These are phyloP conservation scores for Blepharisma undulans DNA, from an alignment of 169 alveolate species.

Conservation along the genomic window DNA sequence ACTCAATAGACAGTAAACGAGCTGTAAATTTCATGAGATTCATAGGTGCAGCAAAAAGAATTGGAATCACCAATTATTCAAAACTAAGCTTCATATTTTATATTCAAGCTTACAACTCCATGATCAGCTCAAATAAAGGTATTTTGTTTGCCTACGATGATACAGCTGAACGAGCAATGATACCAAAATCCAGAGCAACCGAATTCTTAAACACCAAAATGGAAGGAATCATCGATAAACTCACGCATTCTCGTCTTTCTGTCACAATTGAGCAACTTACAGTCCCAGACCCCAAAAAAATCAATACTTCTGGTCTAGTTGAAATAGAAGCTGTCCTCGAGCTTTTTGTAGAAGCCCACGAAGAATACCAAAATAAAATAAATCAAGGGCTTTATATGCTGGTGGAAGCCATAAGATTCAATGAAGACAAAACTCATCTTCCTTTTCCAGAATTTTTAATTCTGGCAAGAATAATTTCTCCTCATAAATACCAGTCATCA, in stretches of 20 bases:
- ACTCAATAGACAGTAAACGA: neutral
- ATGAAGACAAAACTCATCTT: slow-evolving; percentile 5
- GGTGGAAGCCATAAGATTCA: neutral
- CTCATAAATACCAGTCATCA: neutral
- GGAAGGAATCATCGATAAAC: neutral
- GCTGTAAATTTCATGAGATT: neutral
- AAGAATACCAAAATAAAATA: neutral
- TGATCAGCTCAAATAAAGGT: slow-evolving; percentile 23
- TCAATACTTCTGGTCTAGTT: neutral
- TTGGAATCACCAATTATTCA: neutral
- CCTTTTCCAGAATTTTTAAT: neutral
- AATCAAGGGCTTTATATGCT: neutral
- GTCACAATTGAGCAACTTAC: neutral
- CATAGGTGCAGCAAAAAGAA: neutral
- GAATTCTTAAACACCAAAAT: slow-evolving; percentile 7
- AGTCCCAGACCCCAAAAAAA: slow-evolving; percentile 14
- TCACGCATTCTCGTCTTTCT: neutral
- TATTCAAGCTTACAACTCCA: neutral
- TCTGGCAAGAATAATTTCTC: neutral
- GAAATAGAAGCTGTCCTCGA: slow-evolving; percentile 17
- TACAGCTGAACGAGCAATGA: neutral
- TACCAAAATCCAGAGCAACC: neutral
- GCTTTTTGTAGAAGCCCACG: neutral
- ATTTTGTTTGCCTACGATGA: neutral
- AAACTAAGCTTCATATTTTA: neutral